Evolutionary conservation across 352 stramenopile genomes (phyloP), one percentile per base, ranked within the genome.

Genomic region (Halophytophthora polymorphica): DNA sequence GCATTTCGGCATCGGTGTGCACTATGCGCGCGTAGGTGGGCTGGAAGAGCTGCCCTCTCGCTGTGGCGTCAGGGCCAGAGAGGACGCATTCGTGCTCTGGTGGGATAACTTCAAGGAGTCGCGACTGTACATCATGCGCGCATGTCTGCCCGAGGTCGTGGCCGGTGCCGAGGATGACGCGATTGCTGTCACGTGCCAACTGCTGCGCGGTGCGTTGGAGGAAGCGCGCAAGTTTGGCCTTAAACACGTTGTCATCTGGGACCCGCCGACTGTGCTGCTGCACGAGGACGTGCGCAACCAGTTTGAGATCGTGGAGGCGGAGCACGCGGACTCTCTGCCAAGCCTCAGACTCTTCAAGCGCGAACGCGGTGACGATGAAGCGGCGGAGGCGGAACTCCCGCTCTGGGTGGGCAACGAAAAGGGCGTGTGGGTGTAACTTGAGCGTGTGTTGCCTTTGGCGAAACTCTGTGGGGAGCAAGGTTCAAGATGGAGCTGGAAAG

Each of bases 371-470:
- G 41, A 36, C 10, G 42, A 51, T 11, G 35, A 28, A 48, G n/a
- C 25, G n/a, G 13, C 11, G 21, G 25, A 40, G n/a, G 22, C 44
- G 13, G 13, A 34, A 28, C 34, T 64, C 21, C 69, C 66, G 0
- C 18, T 57, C 21, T 83, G 72, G 74, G 14, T 79, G 12, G 56
- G 48, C 25, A 86, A 86, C 37, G 74, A 81, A 46, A 83, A 86
- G 33, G 75, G 72, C 29, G 69, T 69, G 13, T 86, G 74, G 74
- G 71, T 81, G 13, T 86, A 39, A 50, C 15, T 23, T 29, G 6
- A 6, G 11, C 33, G 13, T 17, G 11, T n/a, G 13, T 17, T 5
- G 33, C 13, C 11, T 38, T 14, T 6, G 33, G 6, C 33, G 13
- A 10, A 38, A 38, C 3, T 2, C 11, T 14, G n/a, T 38, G 15